phyloP scores from a whole-genome alignment of 805 yeast species.

The Yamadazyma insecticola region DNA sequence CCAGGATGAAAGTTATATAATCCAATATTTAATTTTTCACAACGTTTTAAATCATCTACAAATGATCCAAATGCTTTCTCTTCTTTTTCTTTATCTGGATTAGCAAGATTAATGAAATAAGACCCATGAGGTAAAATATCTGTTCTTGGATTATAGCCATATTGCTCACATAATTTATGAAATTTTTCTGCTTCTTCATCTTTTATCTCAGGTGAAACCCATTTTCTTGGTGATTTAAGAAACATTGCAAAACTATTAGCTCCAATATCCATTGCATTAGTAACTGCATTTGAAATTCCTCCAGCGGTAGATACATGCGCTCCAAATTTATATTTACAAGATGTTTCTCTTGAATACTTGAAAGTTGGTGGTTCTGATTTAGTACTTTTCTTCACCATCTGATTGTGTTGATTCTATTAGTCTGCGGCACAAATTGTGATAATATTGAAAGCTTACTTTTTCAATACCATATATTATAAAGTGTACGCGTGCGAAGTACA shows the following conservation, averaged over 20 bases:
- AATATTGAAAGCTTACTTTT: too few relatives aligned
- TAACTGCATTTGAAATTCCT: slow-evolving; percentile 69
- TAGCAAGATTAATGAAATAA: slow-evolving; percentile 87
- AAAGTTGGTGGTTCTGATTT: slow-evolving; percentile 6
- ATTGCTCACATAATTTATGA: slow-evolving; percentile 53
- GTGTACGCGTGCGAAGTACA: too few relatives aligned
- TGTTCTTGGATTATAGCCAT: slow-evolving; percentile 65
- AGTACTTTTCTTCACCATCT: slow-evolving; percentile 5
- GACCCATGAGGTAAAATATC: slow-evolving; percentile 94
- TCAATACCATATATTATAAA: too few relatives aligned
- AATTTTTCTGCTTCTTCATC: slow-evolving; percentile 66
- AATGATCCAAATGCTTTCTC: slow-evolving; percentile 72
- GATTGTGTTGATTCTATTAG: too few relatives aligned
- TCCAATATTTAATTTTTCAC: slow-evolving; percentile 82
- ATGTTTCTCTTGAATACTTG: slow-evolving; percentile 14
- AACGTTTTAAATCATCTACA: slow-evolving; percentile 79
- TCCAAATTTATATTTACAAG: slow-evolving; percentile 54
- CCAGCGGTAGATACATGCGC: slow-evolving; percentile 87
- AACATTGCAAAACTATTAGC: slow-evolving; percentile 89
- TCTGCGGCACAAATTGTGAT: too few relatives aligned
- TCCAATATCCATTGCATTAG: slow-evolving; percentile 44
- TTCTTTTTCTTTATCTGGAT: slow-evolving; percentile 79
- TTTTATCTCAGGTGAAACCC: slow-evolving; percentile 79
- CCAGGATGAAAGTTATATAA: slow-evolving; percentile 93
- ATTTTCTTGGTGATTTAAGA: slow-evolving; percentile 82